These are phyloP conservation scores for Fusarium falciforme DNA, from an alignment of 2,329 filamentous ascomycete genomes.

Conservation along the genomic window DNA sequence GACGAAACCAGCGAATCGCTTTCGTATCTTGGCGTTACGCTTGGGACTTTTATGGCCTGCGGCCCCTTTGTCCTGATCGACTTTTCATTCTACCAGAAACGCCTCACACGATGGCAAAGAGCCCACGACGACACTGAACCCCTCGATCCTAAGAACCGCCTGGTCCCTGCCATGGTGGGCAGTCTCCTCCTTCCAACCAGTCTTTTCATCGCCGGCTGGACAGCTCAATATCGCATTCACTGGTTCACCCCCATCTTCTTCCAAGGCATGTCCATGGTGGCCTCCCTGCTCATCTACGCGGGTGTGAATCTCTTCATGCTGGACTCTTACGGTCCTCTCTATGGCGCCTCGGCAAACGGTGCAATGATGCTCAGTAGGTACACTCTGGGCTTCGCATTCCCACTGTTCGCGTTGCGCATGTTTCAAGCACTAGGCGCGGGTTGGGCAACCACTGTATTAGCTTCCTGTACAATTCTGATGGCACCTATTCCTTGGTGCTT, in stretches of 20 bases:
- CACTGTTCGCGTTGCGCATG: conserved; percentile 26
- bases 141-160: conserved; percentile 12
- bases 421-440: conserved; percentile 17
- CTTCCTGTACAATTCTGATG: conserved; percentile 4
- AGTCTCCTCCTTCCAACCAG: conserved; percentile 18
- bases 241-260: conserved; percentile 19
- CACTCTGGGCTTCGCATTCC: conserved; percentile 22
- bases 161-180: conserved; percentile 23
- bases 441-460: conserved; percentile 24
- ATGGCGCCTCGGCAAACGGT: conserved; percentile 22
- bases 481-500: conserved; percentile 33
- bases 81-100: conserved; percentile 28
- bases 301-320: conserved; percentile 27
- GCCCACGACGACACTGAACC: not conserved
- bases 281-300: conserved; percentile 19
- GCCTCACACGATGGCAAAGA: conserved; percentile 1
- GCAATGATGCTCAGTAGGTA: conserved; percentile 32
- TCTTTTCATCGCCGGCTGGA: conserved; percentile 24
- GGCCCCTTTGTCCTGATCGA: conserved; percentile 23
- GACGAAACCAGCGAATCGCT: conserved; percentile 5
- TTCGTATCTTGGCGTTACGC: conserved; percentile 23
- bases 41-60: conserved; percentile 21
- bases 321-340: conserved; percentile 21
- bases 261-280: conserved; percentile 18
- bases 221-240: conserved; percentile 9